phyloP scores from a whole-genome alignment of 2,329 filamentous ascomycete species.

The Aspergillus hortae region DNA sequence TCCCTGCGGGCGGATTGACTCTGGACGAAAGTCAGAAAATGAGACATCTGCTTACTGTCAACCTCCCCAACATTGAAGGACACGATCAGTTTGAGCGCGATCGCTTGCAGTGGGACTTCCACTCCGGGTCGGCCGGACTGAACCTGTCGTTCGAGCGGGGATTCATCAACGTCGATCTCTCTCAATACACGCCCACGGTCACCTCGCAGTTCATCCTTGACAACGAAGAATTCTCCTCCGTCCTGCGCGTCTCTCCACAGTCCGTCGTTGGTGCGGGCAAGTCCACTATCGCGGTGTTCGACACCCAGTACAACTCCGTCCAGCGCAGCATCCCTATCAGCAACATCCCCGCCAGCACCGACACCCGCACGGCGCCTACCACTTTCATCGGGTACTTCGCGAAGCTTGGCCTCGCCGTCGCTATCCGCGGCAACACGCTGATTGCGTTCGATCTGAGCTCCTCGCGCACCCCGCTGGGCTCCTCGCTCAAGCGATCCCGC shows the following conservation, averaged over 20 bases:
- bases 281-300: conserved; percentile 43
- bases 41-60: conserved; percentile 35
- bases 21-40: conserved; percentile 31
- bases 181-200: conserved; percentile 38
- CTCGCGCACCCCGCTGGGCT: conserved; percentile 23
- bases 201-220: conserved; percentile 38
- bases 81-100: conserved; percentile 21
- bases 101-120: conserved; percentile 37
- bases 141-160: conserved; percentile 38
- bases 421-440: conserved; percentile 39
- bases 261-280: conserved; percentile 40
- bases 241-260: conserved; percentile 42
- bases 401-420: conserved; percentile 42
- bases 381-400: conserved; percentile 43
- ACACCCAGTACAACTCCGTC: conserved; percentile 46
- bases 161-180: conserved; percentile 42
- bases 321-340: conserved; percentile 38
- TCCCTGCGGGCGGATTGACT: conserved; percentile 17
- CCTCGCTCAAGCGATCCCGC: conserved; percentile 36
- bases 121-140: conserved; percentile 37
- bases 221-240: conserved; percentile 36
- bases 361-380: conserved; percentile 23
- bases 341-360: conserved; percentile 26
- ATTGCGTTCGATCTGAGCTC: conserved; percentile 43
- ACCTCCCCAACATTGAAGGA: conserved; percentile 30